Evolutionary conservation across 352 stramenopile species (phyloP).

Genomic region (Elongisporangium anandrum): DNA sequence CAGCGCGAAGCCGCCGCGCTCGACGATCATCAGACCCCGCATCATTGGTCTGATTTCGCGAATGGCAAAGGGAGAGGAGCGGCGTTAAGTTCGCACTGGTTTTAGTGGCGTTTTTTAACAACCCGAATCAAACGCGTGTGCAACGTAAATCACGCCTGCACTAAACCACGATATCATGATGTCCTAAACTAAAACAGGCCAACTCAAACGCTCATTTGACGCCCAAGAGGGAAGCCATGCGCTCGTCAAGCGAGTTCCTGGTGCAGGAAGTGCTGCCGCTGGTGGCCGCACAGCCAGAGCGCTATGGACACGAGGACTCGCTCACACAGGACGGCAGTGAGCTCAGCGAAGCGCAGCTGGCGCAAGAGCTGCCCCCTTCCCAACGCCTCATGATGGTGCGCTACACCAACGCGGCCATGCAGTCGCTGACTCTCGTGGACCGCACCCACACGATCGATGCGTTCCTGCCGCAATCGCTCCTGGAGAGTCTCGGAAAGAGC

Average conservation of each 20-base stretch:
- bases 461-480: constrained; percentile 33
- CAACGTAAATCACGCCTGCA: too few relatives aligned
- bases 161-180: too few relatives aligned
- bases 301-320: constrained; percentile 13
- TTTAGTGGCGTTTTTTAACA: neutral
- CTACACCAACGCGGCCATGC: constrained; percentile 27
- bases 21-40: neutral
- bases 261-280: constrained; percentile 50
- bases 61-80: constrained; percentile 1
- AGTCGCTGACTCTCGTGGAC: constrained; percentile 49
- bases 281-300: constrained; percentile 17
- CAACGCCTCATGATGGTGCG: constrained; percentile 49
- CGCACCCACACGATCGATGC: constrained; percentile 36
- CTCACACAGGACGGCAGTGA: constrained; percentile 40
- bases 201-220: neutral
- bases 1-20: neutral
- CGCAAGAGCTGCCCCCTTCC: neutral
- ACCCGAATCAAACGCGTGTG: neutral
- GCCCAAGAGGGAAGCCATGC: constrained; percentile 8
- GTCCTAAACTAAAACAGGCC: neutral
- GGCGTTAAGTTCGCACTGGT: neutral
- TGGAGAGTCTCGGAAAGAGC: constrained; percentile 12
- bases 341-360: constrained; percentile 48
- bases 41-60: neutral
- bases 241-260: constrained; percentile 42